Percentiles rank a stretch among this genome's conserved stretches.
Evolutionary conservation across 768 basidiomycete species (phyloP).

Genomic region (Lactarius tabidus): DNA sequence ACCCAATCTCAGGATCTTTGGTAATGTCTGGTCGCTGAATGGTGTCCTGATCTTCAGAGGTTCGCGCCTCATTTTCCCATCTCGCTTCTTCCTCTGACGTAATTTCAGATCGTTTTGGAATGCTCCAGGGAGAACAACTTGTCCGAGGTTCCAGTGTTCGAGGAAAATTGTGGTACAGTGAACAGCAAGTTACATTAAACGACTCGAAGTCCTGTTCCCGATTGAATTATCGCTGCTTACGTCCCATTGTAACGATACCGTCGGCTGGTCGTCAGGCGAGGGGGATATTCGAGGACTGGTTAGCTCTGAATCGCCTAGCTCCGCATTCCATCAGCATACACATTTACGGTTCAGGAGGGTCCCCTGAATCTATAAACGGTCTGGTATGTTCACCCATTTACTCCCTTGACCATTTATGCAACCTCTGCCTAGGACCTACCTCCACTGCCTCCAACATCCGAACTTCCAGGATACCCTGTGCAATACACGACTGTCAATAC

Average conservation of each 20-base stretch:
- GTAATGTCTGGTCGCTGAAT: neutral
- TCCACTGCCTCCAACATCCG: neutral
- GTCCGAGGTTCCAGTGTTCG: neutral
- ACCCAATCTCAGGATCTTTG: neutral
- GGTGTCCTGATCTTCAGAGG: neutral
- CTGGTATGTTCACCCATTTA: neutral
- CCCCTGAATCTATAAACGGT: neutral
- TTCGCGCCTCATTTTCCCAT: neutral
- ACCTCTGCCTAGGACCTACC: neutral
- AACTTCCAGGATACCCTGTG: neutral
- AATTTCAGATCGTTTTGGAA: neutral
- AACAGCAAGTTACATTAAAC: neutral
- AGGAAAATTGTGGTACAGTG: neutral
- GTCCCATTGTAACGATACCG: neutral
- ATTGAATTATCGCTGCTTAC: neutral
- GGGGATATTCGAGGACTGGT: neutral
- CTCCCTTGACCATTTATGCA: neutral
- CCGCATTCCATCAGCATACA: neutral
- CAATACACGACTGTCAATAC: neutral
- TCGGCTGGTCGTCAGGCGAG: neutral
- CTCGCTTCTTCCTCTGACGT: neutral
- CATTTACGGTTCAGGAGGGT: neutral
- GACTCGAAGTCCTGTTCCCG: neutral
- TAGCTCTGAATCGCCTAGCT: neutral
- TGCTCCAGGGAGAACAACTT: neutral